These are phyloP conservation scores for Rhodomyrtus tomentosa DNA, from an alignment of 345 rosid genomes.

Conservation along the genomic window DNA sequence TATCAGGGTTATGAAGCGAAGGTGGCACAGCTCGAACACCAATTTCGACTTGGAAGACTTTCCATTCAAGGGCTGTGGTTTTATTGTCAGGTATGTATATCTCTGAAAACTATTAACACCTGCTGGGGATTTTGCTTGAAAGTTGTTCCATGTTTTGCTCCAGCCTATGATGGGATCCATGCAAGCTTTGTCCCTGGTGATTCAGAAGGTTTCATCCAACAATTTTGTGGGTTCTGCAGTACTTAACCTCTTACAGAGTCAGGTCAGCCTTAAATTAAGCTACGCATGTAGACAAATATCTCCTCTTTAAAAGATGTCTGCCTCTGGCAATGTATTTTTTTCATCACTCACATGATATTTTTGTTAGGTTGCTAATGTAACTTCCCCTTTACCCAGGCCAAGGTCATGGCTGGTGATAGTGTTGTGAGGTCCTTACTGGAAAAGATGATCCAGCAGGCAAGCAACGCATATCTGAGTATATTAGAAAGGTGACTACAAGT, in stretches of 20 bases:
- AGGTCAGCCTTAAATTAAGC: constrained; percentile 29
- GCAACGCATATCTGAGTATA: constrained; percentile 88
- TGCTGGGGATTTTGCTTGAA: constrained; percentile 1
- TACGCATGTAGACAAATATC: background rate
- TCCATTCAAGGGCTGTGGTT: constrained; percentile 97
- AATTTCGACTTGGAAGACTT: constrained; percentile 91
- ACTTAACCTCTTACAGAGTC: constrained; percentile 92
- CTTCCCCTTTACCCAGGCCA: constrained; percentile 48
- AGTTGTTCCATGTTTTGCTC: constrained; percentile 9
- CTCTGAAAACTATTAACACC: background rate
- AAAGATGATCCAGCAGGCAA: constrained; percentile 90
- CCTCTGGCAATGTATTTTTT: background rate
- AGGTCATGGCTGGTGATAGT: constrained; percentile 95
- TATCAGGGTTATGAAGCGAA: constrained; percentile 80
- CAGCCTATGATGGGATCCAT: constrained; percentile 93
- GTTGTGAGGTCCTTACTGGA: constrained; percentile 90
- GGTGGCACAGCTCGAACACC: constrained; percentile 98
- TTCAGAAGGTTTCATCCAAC: constrained; percentile 68
- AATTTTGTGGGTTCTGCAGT: constrained; percentile 77
- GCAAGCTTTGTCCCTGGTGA: constrained; percentile 75
- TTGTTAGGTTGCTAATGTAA: constrained; percentile 8
- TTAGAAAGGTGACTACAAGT: constrained; percentile 52
- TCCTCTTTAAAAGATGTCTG: background rate
- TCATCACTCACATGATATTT: background rate
- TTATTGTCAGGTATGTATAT: constrained; percentile 76